Percentiles rank a stretch among this genome's conserved stretches.
Conservation (phyloP, 139 green algal genomes). For the Micromonas pusilla region DNA sequence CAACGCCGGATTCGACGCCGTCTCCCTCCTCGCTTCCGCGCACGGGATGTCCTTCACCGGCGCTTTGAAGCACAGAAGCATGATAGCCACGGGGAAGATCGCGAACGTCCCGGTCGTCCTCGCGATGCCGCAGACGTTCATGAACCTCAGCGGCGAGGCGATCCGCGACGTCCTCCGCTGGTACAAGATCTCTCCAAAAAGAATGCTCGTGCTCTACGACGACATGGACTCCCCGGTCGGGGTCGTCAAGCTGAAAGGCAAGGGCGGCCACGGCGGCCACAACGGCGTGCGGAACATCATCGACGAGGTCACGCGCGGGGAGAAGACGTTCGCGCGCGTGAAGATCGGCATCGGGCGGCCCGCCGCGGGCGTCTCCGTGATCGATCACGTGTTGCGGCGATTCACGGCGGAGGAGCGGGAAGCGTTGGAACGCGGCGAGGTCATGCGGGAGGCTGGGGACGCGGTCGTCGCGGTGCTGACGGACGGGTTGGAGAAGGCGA, state of each 20-base stretch:
- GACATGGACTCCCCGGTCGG: slow-evolving; percentile 69
- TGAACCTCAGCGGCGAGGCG: slow-evolving; percentile 79
- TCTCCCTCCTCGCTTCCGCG: slow-evolving; percentile 58
- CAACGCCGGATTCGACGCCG: slow-evolving; percentile 81
- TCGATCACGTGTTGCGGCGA: slow-evolving; percentile 60
- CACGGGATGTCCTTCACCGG: slow-evolving; percentile 55
- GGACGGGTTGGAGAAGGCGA: slow-evolving; percentile 35
- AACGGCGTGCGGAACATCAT: slow-evolving; percentile 88
- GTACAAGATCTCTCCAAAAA: slow-evolving; percentile 56
- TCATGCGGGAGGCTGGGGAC: slow-evolving; percentile 32
- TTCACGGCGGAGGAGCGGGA: slow-evolving; percentile 61
- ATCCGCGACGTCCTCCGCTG: slow-evolving; percentile 37
- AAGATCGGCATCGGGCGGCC: slow-evolving; percentile 78
- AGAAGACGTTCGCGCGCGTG: slow-evolving; percentile 64
- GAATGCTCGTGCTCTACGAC: slow-evolving; percentile 62
- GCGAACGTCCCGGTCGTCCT: slow-evolving; percentile 52
- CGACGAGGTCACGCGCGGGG: slow-evolving; percentile 50
- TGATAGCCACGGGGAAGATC: slow-evolving; percentile 15
- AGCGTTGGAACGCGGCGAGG: slow-evolving; percentile 46
- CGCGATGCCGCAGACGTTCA: slow-evolving; percentile 82
- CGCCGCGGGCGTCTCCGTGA: slow-evolving; percentile 42
- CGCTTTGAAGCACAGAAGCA: slow-evolving; percentile 59
- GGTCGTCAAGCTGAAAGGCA: slow-evolving; percentile 53
- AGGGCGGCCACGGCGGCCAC: slow-evolving; percentile 85
- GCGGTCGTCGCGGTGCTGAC: slow-evolving; percentile 9